Percentiles rank a stretch among this genome's conserved stretches.
These are phyloP conservation scores for Angomonas ambiguus DNA, from an alignment of 208 protist species.

Conservation along the genomic window DNA sequence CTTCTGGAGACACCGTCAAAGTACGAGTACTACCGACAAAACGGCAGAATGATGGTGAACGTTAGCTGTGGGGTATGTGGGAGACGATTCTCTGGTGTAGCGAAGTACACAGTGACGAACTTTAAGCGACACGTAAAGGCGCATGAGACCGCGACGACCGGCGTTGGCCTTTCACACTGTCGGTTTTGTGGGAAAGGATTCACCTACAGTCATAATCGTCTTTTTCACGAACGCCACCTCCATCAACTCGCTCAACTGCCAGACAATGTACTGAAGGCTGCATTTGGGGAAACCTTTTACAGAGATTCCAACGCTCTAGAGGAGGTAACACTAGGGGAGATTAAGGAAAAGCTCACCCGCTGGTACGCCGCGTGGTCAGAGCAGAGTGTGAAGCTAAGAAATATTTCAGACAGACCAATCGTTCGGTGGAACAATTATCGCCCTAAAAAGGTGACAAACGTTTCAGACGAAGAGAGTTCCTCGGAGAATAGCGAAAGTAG, in stretches of 20 bases:
- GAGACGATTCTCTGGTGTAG: neutral
- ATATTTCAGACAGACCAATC: neutral
- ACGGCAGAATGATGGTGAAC: neutral
- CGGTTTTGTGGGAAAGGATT: slow-evolving; percentile 27
- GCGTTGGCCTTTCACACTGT: neutral
- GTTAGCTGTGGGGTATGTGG: neutral
- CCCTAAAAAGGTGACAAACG: too few relatives aligned
- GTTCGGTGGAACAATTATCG: neutral
- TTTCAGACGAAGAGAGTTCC: too few relatives aligned
- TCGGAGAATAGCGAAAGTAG: too few relatives aligned
- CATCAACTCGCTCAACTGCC: neutral
- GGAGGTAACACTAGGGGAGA: neutral
- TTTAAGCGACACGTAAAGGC: neutral
- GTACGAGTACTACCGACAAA: neutral
- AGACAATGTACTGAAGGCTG: neutral
- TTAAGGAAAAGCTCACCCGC: neutral
- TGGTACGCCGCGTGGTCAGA: neutral
- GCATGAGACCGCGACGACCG: neutral
- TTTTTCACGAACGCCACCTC: slow-evolving; percentile 27
- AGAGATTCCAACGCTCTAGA: neutral
- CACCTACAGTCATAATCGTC: slow-evolving; percentile 22
- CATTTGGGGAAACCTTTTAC: neutral
- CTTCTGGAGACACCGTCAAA: too few relatives aligned
- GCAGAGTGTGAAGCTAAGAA: neutral
- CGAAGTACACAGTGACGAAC: neutral